These are phyloP conservation scores for Crithidia mellificae DNA, from an alignment of 208 protist genomes.

Conservation along the genomic window DNA sequence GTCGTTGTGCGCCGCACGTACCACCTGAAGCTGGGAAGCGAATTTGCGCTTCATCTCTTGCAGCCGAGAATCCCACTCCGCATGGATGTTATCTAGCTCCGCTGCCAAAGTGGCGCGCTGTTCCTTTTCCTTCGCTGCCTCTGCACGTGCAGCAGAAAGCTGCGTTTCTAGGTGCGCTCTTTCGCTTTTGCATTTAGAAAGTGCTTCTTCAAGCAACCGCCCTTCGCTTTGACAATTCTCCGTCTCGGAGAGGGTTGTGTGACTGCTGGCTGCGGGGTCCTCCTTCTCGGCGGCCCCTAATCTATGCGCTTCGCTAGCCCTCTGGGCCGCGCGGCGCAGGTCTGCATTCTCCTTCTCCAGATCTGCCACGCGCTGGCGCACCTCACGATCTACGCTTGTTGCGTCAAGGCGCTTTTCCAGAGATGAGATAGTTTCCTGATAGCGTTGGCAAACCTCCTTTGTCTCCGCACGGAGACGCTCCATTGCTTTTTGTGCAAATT, in stretches of 20 bases:
- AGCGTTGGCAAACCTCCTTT: conserved; percentile 55
- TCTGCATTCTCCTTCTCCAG: conserved; percentile 34
- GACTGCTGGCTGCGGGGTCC: no score
- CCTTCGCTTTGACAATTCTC: background rate
- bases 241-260: background rate
- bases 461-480: conserved; percentile 56
- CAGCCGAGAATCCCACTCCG: conserved; percentile 46
- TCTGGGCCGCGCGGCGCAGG: conserved; percentile 24
- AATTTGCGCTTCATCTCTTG: conserved; percentile 38
- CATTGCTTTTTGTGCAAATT: conserved; percentile 56
- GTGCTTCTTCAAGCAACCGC: background rate
- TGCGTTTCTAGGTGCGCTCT: conserved; percentile 28
- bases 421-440: conserved; percentile 53
- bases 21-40: conserved; percentile 33
- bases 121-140: conserved; percentile 39
- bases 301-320: background rate
- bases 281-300: no score
- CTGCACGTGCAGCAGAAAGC: conserved; percentile 22
- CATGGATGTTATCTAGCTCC: conserved; percentile 30
- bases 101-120: conserved; percentile 29
- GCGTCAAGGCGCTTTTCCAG: conserved; percentile 44
- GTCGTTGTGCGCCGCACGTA: conserved; percentile 49
- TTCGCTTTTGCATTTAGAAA: background rate
- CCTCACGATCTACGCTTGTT: conserved; percentile 15
- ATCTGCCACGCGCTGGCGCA: conserved; percentile 8